Conservation (phyloP, 306 rosid species). For the Lupinus albus region DNA sequence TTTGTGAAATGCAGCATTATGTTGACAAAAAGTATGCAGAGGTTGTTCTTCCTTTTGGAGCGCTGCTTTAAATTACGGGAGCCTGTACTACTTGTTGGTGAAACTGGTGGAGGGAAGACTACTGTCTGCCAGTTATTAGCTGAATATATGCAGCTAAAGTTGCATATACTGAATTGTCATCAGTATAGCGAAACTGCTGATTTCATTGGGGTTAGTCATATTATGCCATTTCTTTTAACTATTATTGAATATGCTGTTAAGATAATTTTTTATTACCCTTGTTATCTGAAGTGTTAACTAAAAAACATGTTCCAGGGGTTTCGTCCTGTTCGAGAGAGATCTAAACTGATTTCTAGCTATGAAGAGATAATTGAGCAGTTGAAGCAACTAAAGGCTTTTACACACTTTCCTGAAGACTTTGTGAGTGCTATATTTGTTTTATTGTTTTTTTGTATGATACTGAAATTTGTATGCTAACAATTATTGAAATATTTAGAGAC, state of each 20-base stretch:
- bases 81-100: slow-evolving; percentile 95
- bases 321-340: slow-evolving; percentile 81
- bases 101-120: slow-evolving; percentile 99
- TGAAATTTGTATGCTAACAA: neutral
- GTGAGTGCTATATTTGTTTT: slow-evolving; percentile 52
- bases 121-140: slow-evolving; percentile 90
- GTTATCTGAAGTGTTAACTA: slow-evolving; percentile 21
- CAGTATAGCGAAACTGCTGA: slow-evolving; percentile 95
- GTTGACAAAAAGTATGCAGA: slow-evolving; percentile 75
- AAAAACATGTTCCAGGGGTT: slow-evolving; percentile 60
- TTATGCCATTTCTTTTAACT: slow-evolving; percentile 18
- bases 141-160: slow-evolving; percentile 59
- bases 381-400: slow-evolving; percentile 50
- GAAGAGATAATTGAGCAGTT: slow-evolving; percentile 58
- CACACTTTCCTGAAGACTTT: slow-evolving; percentile 41
- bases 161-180: slow-evolving; percentile 89
- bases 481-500: neutral
- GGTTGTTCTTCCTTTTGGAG: slow-evolving; percentile 77
- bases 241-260: neutral
- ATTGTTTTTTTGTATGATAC: slow-evolving; percentile 14
- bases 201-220: slow-evolving; percentile 84
- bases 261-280: neutral
- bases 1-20: slow-evolving; percentile 54
- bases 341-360: slow-evolving; percentile 56
- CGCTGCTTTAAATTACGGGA: slow-evolving; percentile 74